Evolutionary conservation across 352 stramenopile genomes (phyloP).

Genomic region (Pythium brassicae): DNA sequence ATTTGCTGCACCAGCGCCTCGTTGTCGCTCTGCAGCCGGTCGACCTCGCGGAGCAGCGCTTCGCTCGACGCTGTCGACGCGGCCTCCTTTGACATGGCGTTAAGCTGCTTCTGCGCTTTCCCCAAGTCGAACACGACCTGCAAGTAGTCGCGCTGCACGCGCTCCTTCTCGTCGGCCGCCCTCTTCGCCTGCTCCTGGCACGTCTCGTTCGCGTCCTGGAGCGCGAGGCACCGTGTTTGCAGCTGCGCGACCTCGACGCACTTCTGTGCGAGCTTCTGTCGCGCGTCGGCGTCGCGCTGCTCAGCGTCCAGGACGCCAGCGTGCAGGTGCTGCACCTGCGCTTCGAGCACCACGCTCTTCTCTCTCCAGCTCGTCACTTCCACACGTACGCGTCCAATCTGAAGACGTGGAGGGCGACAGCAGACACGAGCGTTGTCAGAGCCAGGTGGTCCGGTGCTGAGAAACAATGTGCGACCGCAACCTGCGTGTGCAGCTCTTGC

Average conservation of each 20-base stretch:
- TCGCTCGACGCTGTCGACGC: slow-evolving; percentile 24
- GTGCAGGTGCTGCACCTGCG: slow-evolving; percentile 19
- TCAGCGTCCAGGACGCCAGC: slow-evolving; percentile 21
- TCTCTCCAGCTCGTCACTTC: slow-evolving; percentile 20
- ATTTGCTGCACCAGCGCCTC: slow-evolving; percentile 23
- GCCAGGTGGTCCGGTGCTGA: background rate
- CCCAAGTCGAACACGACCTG: slow-evolving; percentile 46
- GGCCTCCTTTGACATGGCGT: slow-evolving; percentile 28
- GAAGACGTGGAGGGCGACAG: background rate
- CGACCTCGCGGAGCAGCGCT: slow-evolving; percentile 29
- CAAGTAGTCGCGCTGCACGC: slow-evolving; percentile 41
- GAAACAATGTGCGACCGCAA: background rate
- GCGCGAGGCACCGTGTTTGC: slow-evolving; percentile 20
- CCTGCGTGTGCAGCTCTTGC: background rate
- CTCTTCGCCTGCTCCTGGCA: slow-evolving; percentile 29
- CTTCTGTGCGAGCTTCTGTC: slow-evolving; percentile 23
- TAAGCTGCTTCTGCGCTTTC: slow-evolving; percentile 42
- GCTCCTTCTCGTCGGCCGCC: slow-evolving; percentile 31
- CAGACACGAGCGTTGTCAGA: background rate
- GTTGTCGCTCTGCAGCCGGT: slow-evolving; percentile 27
- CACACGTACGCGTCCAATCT: slow-evolving; percentile 9
- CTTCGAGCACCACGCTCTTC: slow-evolving; percentile 14
- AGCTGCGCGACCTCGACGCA: slow-evolving; percentile 19
- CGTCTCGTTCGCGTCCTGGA: slow-evolving; percentile 32
- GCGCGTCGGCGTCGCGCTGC: slow-evolving; percentile 17